Evolutionary conservation across 2,329 filamentous ascomycete species (phyloP).

Genomic region (Nemania diffusa): DNA sequence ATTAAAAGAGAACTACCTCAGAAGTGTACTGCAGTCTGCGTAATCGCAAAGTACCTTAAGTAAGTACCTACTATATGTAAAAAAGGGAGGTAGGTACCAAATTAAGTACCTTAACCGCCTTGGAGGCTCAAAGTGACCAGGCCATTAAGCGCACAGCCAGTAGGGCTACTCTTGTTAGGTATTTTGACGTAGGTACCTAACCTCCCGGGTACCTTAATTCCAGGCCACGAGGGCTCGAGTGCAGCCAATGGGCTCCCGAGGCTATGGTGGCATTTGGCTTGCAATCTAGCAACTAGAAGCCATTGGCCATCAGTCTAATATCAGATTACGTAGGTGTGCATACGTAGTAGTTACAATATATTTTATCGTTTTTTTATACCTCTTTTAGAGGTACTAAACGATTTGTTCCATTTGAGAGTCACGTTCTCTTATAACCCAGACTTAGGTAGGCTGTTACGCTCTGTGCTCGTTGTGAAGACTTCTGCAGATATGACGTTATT

Average conservation of each 20-base stretch:
- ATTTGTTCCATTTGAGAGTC: neutral
- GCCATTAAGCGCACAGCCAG: neutral
- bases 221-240: conserved; percentile 18
- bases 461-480: neutral
- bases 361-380: neutral
- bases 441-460: neutral
- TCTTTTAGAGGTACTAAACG: neutral
- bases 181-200: conserved; percentile 12
- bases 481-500: no score
- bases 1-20: no score
- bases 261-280: conserved; percentile 19
- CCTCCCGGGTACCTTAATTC: conserved; percentile 32
- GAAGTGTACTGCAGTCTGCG: no score
- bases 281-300: conserved; percentile 10
- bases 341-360: neutral
- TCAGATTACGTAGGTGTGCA: conserved; percentile 27
- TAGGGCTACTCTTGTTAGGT: neutral
- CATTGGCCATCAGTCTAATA: conserved; percentile 28
- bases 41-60: no score
- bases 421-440: no score
- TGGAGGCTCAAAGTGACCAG: neutral
- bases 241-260: conserved; percentile 21
- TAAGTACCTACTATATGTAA: neutral
- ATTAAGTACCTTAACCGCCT: conserved; percentile 5
- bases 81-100: neutral